phyloP scores from a whole-genome alignment of 2,329 filamentous ascomycete genomes.

The Ophiostoma montium region DNA sequence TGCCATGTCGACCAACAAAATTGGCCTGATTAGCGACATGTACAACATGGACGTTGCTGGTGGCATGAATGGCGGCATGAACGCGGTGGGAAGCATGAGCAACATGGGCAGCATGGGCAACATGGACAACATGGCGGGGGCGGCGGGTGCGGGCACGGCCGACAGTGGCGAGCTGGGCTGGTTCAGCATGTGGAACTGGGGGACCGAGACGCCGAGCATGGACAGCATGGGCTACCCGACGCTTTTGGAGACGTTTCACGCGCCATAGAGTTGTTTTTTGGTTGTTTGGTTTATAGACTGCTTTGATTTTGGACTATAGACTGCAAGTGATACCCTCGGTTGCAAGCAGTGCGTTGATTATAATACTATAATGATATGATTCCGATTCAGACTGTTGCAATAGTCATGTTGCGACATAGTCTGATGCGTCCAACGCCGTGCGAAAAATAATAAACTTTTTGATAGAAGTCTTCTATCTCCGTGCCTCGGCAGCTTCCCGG shows the following conservation, averaged over 20 bases:
- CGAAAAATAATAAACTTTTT: background rate
- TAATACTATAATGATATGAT: no score
- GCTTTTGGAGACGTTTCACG: conserved; percentile 5
- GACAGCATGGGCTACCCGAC: conserved; percentile 10
- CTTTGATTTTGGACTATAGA: no score
- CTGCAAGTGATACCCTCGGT: no score
- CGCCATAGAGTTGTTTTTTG: background rate
- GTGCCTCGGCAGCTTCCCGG: conserved; percentile 37
- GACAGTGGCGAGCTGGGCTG: background rate
- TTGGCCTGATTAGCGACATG: background rate
- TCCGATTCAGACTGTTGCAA: no score
- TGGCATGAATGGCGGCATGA: background rate
- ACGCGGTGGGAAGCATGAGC: background rate
- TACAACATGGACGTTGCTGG: no score
- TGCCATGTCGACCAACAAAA: background rate
- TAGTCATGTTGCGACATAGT: no score
- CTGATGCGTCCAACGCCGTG: no score
- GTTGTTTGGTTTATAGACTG: background rate
- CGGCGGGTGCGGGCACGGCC: background rate
- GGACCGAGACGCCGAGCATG: conserved; percentile 5
- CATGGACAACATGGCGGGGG: background rate
- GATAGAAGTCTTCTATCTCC: conserved; percentile 8
- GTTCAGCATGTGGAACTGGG: conserved; percentile 9
- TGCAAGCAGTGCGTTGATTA: no score
- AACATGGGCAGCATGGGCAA: background rate